Conservation (phyloP, 2,329 filamentous ascomycete genomes). For the Alternaria arborescens region DNA sequence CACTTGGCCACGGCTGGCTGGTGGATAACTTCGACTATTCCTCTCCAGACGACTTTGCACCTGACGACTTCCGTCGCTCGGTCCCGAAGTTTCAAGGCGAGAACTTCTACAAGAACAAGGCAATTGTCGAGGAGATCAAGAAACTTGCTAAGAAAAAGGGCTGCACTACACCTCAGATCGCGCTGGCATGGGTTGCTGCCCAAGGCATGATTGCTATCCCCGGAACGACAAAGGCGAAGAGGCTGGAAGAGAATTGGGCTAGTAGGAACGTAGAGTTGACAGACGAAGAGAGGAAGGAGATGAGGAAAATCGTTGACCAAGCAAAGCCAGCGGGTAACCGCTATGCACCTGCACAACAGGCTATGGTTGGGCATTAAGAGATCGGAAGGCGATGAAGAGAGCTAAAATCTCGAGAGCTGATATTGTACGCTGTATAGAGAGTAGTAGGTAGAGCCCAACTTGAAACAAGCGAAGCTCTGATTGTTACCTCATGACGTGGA, state of each 20-base stretch:
- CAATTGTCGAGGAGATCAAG: constrained; percentile 38
- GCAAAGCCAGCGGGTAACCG: constrained; percentile 54
- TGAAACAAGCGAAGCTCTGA: background rate
- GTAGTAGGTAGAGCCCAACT: background rate
- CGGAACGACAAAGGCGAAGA: constrained; percentile 45
- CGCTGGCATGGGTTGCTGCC: constrained; percentile 46
- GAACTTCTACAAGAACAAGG: constrained; percentile 44
- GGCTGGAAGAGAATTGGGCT: constrained; percentile 35
- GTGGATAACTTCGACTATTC: constrained; percentile 31
- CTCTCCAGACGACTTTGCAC: constrained; percentile 56
- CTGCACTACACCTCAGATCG: constrained; percentile 65
- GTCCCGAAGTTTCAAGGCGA: constrained; percentile 54
- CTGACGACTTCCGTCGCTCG: constrained; percentile 42
- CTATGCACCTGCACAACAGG: constrained; percentile 36
- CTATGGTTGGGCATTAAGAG: constrained; percentile 26
- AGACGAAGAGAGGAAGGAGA: constrained; percentile 31
- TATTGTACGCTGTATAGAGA: background rate
- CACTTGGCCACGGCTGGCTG: constrained; percentile 43
- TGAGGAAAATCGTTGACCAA: constrained; percentile 28
- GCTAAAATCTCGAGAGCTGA: background rate
- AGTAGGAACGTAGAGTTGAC: constrained; percentile 31
- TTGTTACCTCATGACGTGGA: background rate
- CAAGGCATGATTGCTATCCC: constrained; percentile 64
- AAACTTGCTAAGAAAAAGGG: constrained; percentile 55
- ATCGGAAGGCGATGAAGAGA: background rate